Conservation (phyloP, 2,329 filamentous ascomycete species). For the Knoxdaviesia capensis region DNA sequence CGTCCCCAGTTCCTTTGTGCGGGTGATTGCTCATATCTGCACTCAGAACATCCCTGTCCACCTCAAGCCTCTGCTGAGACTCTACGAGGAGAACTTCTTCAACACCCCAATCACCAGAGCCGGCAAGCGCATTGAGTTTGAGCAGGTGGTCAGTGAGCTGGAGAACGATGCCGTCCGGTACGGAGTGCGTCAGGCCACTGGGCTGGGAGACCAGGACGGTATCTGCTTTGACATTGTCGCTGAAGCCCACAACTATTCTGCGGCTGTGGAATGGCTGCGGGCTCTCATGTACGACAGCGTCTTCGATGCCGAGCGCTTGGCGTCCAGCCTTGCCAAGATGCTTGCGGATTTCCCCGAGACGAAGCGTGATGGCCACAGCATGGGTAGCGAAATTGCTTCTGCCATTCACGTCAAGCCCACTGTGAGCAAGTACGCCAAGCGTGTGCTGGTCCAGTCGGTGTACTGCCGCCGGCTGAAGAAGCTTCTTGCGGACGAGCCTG, state of each 20-base stretch:
- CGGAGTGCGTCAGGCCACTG: constrained; percentile 44
- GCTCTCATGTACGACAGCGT: constrained; percentile 76
- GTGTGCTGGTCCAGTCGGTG: constrained; percentile 66
- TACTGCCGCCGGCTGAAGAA: constrained; percentile 76
- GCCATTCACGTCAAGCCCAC: constrained; percentile 65
- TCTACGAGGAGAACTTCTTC: constrained; percentile 89
- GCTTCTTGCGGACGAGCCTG: constrained; percentile 56
- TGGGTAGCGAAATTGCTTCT: constrained; percentile 45
- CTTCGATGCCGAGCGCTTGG: constrained; percentile 52
- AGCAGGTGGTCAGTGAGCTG: constrained; percentile 76
- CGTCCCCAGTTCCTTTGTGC: constrained; percentile 81
- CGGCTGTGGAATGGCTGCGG: constrained; percentile 64
- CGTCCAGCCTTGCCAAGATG: constrained; percentile 54
- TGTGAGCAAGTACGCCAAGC: constrained; percentile 57
- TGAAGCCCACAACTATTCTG: constrained; percentile 71
- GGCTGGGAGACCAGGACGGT: constrained; percentile 62
- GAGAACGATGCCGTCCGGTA: constrained; percentile 86
- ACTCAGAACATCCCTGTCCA: constrained; percentile 61
- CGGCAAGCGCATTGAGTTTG: constrained; percentile 64
- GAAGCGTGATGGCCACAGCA: constrained; percentile 64
- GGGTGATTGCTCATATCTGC: constrained; percentile 62
- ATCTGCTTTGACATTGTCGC: constrained; percentile 66
- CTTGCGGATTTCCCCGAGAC: constrained; percentile 80
- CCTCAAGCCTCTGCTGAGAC: constrained; percentile 61
- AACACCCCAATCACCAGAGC: constrained; percentile 67